Evolutionary conservation across 768 basidiomycete species (phyloP), one percentile per base, ranked within the genome.

Genomic region (Kwoniella sp.): DNA sequence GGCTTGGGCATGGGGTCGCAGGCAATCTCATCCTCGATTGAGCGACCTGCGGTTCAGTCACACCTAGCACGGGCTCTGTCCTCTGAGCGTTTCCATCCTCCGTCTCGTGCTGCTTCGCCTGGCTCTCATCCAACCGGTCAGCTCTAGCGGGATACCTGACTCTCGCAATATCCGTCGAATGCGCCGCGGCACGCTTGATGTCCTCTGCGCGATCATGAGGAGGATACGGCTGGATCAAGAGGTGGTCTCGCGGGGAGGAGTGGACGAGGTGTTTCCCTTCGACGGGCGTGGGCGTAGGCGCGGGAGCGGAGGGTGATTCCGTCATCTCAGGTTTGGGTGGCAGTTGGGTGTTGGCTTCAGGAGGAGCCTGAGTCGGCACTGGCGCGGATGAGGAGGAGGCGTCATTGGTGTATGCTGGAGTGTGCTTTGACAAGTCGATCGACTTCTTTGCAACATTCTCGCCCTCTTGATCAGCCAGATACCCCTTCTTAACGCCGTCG

Each of bases 391-490:
- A 8, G 4, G 41, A 45, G 41, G 41, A 45, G 41, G n/a, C n/a
- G n/a, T n/a, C n/a, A n/a, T n/a, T n/a, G n/a, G n/a, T n/a, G n/a
- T n/a, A n/a, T n/a, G n/a, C n/a, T n/a, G n/a, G n/a, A n/a, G n/a
- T n/a, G n/a, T n/a, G n/a, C n/a, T n/a, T n/a, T n/a, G n/a, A n/a
- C n/a, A n/a, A n/a, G n/a, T n/a, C n/a, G n/a, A n/a, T n/a, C n/a
- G 41, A 45, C 34, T 34, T 5, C 34, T 34, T 13, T 13, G 5
- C 34, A 34, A 34, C 34, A 34, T 34, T 34, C 7, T 5, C 34
- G 34, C 7, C 13, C 34, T 34, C 30, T n/a, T 60, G 58, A 60
- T 60, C 58, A 34, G 51, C 30, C 23, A 61, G 23, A 47, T 61
- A 61, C 8, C 51, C 51, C 50, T 53, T 41, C 23, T 54, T 53